Conservation (phyloP, 2,329 filamentous ascomycete species). For the Aspergillus eucalypticola region DNA sequence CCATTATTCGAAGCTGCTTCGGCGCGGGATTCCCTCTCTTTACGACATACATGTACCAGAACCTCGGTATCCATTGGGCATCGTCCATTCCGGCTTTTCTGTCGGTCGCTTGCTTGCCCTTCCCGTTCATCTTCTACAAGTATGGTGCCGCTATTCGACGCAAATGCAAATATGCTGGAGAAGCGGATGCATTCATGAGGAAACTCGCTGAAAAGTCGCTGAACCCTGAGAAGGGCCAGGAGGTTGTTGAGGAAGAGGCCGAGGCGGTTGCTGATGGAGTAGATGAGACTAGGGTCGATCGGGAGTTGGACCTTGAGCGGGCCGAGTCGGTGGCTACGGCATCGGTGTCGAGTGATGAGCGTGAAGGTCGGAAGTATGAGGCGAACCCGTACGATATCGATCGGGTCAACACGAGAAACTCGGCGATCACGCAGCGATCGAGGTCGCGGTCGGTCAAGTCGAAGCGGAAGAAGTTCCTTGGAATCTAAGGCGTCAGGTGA, state of each 20-base stretch:
- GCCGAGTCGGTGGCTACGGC: neutral
- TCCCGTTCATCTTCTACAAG: conserved; percentile 42
- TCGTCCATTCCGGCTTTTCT: conserved; percentile 42
- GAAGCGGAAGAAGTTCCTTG: conserved; percentile 10
- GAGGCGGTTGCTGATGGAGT: neutral
- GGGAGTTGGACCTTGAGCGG: neutral
- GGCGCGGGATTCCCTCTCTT: conserved; percentile 48
- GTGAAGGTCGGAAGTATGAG: conserved; percentile 24
- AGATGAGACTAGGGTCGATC: neutral
- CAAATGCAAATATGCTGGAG: conserved; percentile 39
- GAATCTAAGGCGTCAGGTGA: neutral
- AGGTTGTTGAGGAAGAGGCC: conserved; percentile 5
- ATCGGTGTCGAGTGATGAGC: conserved; percentile 16
- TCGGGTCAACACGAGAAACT: conserved; percentile 33
- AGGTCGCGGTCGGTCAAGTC: conserved; percentile 12
- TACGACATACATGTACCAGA: conserved; percentile 41
- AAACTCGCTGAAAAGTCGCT: conserved; percentile 23
- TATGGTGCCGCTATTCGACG: conserved; percentile 37
- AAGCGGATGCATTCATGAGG: conserved; percentile 33
- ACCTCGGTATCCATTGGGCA: conserved; percentile 46
- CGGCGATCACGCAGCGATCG: conserved; percentile 26
- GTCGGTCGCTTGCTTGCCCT: conserved; percentile 37
- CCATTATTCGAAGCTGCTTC: conserved; percentile 43
- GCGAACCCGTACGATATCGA: conserved; percentile 36
- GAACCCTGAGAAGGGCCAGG: neutral